Evolutionary conservation across 2,329 filamentous ascomycete genomes (phyloP).

Genomic region (Fonsecaea monophora): DNA sequence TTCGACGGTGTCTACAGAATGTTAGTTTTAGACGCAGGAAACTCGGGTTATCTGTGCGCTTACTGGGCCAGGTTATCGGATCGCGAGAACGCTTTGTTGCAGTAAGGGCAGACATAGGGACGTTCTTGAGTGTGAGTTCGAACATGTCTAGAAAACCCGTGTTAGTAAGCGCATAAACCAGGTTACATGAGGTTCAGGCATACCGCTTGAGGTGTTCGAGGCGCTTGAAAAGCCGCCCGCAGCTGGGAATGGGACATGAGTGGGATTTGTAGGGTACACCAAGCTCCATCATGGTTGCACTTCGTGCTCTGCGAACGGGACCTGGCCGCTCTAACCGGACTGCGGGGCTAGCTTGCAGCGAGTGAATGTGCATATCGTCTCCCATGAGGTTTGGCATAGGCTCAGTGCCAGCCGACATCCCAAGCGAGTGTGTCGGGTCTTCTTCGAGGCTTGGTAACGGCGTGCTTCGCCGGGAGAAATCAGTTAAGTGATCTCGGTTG

Average conservation of each 20-base stretch:
- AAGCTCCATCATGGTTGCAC: slow-evolving; percentile 94
- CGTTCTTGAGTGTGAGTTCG: slow-evolving; percentile 99
- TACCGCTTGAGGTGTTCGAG: slow-evolving; percentile 99
- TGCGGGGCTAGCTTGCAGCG: slow-evolving; percentile 63
- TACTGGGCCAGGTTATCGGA: slow-evolving; percentile 99
- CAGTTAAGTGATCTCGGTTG: slow-evolving; percentile 80
- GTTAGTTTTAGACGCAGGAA: slow-evolving; percentile 23
- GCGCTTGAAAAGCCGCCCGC: slow-evolving; percentile 96
- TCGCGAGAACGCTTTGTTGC: slow-evolving; percentile 97
- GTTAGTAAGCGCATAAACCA: slow-evolving; percentile 59
- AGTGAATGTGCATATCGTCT: slow-evolving; percentile 65
- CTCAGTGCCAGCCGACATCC: slow-evolving; percentile 68
- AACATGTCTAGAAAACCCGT: slow-evolving; percentile 77
- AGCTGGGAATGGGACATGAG: slow-evolving; percentile 98
- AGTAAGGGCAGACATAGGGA: slow-evolving; percentile 95
- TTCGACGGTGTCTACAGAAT: slow-evolving; percentile 67
- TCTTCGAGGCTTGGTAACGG: slow-evolving; percentile 84
- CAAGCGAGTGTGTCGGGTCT: slow-evolving; percentile 75
- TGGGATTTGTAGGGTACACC: slow-evolving; percentile 96
- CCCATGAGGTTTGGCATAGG: slow-evolving; percentile 70
- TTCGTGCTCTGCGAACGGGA: slow-evolving; percentile 86
- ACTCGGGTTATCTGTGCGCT: slow-evolving; percentile 42
- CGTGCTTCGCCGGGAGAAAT: slow-evolving; percentile 86
- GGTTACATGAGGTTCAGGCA: slow-evolving; percentile 53
- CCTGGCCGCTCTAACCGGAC: slow-evolving; percentile 69